Conservation (phyloP, 306 rosid genomes). For the Quercus agrifolia region DNA sequence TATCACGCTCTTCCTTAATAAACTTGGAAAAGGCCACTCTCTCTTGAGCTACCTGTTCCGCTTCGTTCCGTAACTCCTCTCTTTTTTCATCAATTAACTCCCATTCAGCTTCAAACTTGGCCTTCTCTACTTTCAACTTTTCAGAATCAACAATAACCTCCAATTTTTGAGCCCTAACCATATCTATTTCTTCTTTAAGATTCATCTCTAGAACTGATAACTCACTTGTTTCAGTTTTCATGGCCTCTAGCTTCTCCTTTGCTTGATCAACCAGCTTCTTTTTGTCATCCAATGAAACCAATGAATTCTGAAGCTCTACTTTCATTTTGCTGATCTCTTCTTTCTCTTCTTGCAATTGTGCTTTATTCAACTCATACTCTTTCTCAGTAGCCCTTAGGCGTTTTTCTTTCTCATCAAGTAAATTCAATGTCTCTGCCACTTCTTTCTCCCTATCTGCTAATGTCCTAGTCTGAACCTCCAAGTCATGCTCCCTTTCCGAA, state of each 20-base stretch:
- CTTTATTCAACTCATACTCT: slow-evolving; percentile 61
- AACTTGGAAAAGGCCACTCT: slow-evolving; percentile 59
- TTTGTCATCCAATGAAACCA: slow-evolving; percentile 59
- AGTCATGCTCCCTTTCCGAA: slow-evolving; percentile 68
- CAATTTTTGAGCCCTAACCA: slow-evolving; percentile 66
- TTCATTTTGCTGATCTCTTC: slow-evolving; percentile 59
- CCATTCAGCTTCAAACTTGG: slow-evolving; percentile 95
- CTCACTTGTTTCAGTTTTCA: slow-evolving; percentile 79
- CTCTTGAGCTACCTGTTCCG: slow-evolving; percentile 61
- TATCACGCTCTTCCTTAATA: slow-evolving; percentile 73
- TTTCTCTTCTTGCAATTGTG: slow-evolving; percentile 61
- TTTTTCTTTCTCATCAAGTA: slow-evolving; percentile 61
- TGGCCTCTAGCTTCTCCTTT: slow-evolving; percentile 57
- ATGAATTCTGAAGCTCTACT: slow-evolving; percentile 54
- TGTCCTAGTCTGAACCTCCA: slow-evolving; percentile 61
- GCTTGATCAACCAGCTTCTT: slow-evolving; percentile 52
- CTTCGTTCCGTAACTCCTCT: slow-evolving; percentile 69
- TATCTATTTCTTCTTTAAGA: slow-evolving; percentile 91
- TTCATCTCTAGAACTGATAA: slow-evolving; percentile 72
- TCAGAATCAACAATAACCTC: slow-evolving; percentile 79
- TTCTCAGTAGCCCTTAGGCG: slow-evolving; percentile 44
- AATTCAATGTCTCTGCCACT: slow-evolving; percentile 45
- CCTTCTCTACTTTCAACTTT: slow-evolving; percentile 72
- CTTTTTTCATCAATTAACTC: slow-evolving; percentile 89
- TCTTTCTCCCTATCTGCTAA: slow-evolving; percentile 76